Percentiles rank a stretch among this genome's conserved stretches.
Conservation (phyloP, 2,329 filamentous ascomycete genomes). For the Penicillium expansum region DNA sequence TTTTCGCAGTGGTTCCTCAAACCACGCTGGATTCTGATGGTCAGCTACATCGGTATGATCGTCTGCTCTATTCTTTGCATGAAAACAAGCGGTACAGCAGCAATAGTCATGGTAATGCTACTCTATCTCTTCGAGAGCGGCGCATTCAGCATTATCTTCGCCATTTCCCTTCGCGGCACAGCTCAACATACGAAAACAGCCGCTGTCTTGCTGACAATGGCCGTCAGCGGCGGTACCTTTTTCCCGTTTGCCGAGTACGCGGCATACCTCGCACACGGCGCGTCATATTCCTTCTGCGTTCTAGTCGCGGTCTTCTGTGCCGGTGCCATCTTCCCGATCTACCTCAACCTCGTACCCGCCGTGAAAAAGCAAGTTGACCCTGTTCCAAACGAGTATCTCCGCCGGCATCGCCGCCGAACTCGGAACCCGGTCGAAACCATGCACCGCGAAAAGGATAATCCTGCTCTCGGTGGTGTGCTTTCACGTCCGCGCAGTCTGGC, state of each 20-base stretch:
- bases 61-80: slow-evolving; percentile 53
- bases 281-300: slow-evolving; percentile 53
- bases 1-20: slow-evolving; percentile 54
- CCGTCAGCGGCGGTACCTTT: slow-evolving; percentile 54
- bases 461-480: slow-evolving; percentile 28
- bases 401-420: slow-evolving; percentile 27
- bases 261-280: slow-evolving; percentile 39
- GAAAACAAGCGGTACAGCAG: slow-evolving; percentile 45
- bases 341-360: slow-evolving; percentile 50
- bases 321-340: slow-evolving; percentile 54
- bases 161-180: slow-evolving; percentile 57
- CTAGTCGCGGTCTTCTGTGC: slow-evolving; percentile 52
- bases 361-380: slow-evolving; percentile 54
- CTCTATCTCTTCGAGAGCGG: slow-evolving; percentile 61
- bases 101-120: slow-evolving; percentile 50
- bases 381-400: slow-evolving; percentile 39
- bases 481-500: slow-evolving; percentile 31
- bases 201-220: slow-evolving; percentile 52
- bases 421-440: slow-evolving; percentile 11
- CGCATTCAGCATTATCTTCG: slow-evolving; percentile 59
- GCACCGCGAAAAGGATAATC: slow-evolving; percentile 32
- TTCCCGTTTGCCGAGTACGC: slow-evolving; percentile 56
- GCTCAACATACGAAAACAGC: slow-evolving; percentile 59
- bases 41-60: slow-evolving; percentile 54
- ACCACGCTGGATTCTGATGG: slow-evolving; percentile 56